Conservation (phyloP, 1,284 basidiomycete species). For the Boletus smithii region DNA sequence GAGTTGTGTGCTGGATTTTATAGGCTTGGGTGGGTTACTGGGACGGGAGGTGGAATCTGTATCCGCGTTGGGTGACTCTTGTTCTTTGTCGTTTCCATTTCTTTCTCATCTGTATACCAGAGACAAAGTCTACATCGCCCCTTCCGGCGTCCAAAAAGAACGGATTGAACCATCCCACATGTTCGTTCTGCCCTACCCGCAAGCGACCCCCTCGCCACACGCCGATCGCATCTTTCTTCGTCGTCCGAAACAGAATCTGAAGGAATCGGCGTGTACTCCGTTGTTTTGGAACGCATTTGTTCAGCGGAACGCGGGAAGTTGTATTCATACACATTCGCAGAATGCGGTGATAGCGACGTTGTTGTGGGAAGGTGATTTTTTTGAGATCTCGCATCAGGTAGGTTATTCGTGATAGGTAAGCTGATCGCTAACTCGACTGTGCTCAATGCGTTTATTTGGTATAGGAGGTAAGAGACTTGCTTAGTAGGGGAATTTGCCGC, state of each 20-base stretch:
- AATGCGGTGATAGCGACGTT: constrained; percentile 84
- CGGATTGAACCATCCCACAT: too few species aligned
- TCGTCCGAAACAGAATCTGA: too few species aligned
- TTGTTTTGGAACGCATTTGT: constrained; percentile 92
- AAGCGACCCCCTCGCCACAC: too few species aligned
- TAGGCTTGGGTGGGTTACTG: constrained; percentile 63
- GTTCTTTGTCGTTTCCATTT: not conserved
- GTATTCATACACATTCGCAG: constrained; percentile 86
- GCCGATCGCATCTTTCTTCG: too few species aligned
- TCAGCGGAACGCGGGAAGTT: constrained; percentile 70
- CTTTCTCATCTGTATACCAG: too few species aligned
- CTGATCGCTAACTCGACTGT: not conserved
- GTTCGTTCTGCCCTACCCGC: too few species aligned
- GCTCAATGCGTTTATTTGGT: not conserved
- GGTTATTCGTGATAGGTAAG: constrained; percentile 18
- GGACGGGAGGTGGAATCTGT: constrained; percentile 64
- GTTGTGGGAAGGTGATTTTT: constrained; percentile 63
- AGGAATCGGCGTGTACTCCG: constrained; percentile 83
- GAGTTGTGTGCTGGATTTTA: constrained; percentile 67
- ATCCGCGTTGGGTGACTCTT: constrained; percentile 61
- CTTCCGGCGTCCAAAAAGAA: too few species aligned
- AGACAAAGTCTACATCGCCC: too few species aligned
- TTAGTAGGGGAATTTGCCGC: not conserved
- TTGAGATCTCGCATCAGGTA: constrained; percentile 78
- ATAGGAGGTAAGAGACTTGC: constrained; percentile 38